Base-by-base conservation (phyloP, 1,284 basidiomycete genomes). In the Meira miltonrushii region DNA sequence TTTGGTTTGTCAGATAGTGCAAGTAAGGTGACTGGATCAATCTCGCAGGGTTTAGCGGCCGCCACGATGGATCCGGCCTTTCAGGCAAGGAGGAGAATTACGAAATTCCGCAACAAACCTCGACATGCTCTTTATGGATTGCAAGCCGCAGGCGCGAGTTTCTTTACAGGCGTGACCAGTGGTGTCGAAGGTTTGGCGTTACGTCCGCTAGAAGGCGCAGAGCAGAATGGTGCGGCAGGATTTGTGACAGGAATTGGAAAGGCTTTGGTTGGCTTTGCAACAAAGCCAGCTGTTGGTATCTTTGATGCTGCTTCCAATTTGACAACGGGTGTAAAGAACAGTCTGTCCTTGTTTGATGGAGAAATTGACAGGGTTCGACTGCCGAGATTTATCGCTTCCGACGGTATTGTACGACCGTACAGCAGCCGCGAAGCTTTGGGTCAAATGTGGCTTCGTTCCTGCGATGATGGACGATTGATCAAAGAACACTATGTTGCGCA, bases 201-300 rank as follows among this genome's bases (percentile, higher is more conserved):
- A 74, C 94, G 96, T 75, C 95, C 95, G 0, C 86, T 98, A 49
- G 93, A 98, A 79, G 95, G 95, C 4, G 95, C 95, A 0, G 94
- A 98, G 78, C 84, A 86, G 13, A 92, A 88, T 69, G 95, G 95
- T 6, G 92, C 95, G 0, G 82, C 90, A 39, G 95, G 95, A 4
- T 99, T 99, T 81, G 91, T 97, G 82, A 96, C 95, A 79, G 95
- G 95, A 12, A 86, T 99, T 33, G 95, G 95, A 13, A 96, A 95
- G 79, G 94, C 94, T 10, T 82, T 97, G 55, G 91, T 96, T 58
- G 94, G 94, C 25, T 89, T 85, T 41, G 86, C 98, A 54, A 96
- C 95, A 5, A 99, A 99, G 80, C 95, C 95, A 4, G 92, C 89
- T 0, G 90, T 98, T 11, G 95, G 95, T 2, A 87, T 96, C 1